These are phyloP conservation scores for Paxillus involutus DNA, from an alignment of 768 basidiomycete species.

Conservation along the genomic window DNA sequence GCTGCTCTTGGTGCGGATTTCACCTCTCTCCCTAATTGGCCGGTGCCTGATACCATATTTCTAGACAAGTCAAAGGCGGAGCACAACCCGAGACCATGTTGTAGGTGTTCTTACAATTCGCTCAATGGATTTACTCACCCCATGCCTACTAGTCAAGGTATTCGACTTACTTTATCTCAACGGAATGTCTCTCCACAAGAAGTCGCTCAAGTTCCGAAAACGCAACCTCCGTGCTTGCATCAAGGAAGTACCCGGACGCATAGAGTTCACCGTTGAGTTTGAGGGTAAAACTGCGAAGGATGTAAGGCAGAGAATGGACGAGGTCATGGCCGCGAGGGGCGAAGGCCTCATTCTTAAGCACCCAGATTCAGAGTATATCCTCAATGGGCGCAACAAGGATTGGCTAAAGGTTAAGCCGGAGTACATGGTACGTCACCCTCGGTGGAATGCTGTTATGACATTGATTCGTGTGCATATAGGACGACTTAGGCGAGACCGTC, in stretches of 20 bases:
- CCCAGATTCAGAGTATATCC: conserved; percentile 70
- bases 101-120: conserved; percentile 44
- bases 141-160: conserved; percentile 76
- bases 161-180: conserved; percentile 94
- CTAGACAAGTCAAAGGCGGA: conserved; percentile 71
- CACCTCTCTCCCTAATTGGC: background rate
- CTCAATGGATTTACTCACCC: background rate
- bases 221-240: conserved; percentile 70
- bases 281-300: conserved; percentile 80
- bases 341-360: conserved; percentile 95
- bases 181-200: conserved; percentile 72
- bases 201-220: conserved; percentile 74
- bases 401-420: conserved; percentile 97
- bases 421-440: conserved; percentile 61
- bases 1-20: conserved; percentile 73
- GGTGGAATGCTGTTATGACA: background rate
- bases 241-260: conserved; percentile 67
- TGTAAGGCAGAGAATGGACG: conserved; percentile 76
- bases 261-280: conserved; percentile 76
- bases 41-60: background rate
- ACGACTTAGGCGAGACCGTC: conserved; percentile 90
- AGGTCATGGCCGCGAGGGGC: conserved; percentile 80
- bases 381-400: conserved; percentile 85
- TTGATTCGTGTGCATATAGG: conserved; percentile 41
- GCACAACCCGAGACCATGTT: conserved; percentile 84